Percentiles rank a stretch among this genome's conserved stretches.
Evolutionary conservation across 1,284 basidiomycete genomes (phyloP).

Genomic region (Phlebopus sp.): DNA sequence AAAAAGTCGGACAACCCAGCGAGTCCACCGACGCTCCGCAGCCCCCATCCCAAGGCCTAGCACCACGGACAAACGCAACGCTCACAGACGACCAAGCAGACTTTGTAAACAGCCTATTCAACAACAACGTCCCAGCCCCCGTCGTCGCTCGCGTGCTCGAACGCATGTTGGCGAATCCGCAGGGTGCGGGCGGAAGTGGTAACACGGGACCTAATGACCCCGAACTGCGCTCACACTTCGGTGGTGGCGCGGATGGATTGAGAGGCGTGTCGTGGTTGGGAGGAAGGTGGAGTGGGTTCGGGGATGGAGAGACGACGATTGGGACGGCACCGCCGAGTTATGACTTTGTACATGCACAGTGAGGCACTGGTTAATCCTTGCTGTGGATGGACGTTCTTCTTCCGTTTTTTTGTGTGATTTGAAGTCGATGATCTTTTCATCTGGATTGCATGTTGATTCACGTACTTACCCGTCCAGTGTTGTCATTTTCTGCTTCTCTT

Average conservation of each 20-base stretch:
- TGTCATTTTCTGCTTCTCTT: no score
- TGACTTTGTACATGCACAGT: conserved; percentile 13
- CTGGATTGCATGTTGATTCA: background rate
- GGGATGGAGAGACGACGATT: conserved; percentile 14
- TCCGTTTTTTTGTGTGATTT: background rate
- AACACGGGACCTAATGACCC: conserved; percentile 13
- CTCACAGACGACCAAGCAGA: conserved; percentile 23
- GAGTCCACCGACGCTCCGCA: background rate
- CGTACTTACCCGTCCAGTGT: no score
- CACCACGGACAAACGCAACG: background rate
- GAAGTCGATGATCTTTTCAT: background rate
- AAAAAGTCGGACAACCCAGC: conserved; percentile 9
- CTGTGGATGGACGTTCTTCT: background rate
- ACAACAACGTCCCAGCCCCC: conserved; percentile 23
- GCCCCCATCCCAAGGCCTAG: background rate
- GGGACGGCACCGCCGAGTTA: conserved; percentile 22
- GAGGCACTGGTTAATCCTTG: background rate
- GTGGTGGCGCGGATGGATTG: no score
- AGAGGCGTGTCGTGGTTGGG: no score
- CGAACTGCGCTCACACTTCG: conserved; percentile 11
- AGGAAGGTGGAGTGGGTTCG: conserved; percentile 7
- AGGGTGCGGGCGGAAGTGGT: background rate
- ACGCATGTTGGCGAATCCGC: conserved; percentile 24
- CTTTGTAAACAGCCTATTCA: conserved; percentile 19
- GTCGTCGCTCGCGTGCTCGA: conserved; percentile 27